Percentiles rank a stretch among this genome's conserved stretches.
phyloP scores from a whole-genome alignment of 768 basidiomycete species.

The Pluteus cervinus region DNA sequence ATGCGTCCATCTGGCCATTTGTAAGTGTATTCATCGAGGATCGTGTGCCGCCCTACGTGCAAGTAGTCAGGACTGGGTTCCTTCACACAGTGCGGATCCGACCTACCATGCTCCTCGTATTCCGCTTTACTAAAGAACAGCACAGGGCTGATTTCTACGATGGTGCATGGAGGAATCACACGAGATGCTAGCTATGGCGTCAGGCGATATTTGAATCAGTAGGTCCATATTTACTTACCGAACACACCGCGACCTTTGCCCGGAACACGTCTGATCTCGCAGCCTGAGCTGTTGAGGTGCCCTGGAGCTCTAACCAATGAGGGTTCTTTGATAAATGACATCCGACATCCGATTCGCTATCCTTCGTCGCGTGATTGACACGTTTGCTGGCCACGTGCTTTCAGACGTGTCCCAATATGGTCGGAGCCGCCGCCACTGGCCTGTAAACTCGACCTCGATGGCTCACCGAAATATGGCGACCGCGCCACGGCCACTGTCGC shows the following conservation, averaged over 20 bases:
- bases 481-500: conserved; percentile 38
- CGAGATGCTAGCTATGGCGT: conserved; percentile 33
- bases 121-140: conserved; percentile 69
- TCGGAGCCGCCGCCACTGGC: not conserved
- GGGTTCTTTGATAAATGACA: conserved; percentile 7
- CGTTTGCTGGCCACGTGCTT: conserved; percentile 2
- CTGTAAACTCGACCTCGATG: not conserved
- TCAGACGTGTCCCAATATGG: not conserved
- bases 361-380: conserved; percentile 3
- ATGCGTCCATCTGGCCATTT: conserved; percentile 67
- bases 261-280: conserved; percentile 35
- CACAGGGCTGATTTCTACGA: conserved; percentile 84
- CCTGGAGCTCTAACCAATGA: conserved; percentile 14
- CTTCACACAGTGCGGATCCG: no score
- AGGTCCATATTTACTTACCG: conserved; percentile 31
- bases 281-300: conserved; percentile 42
- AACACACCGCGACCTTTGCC: conserved; percentile 61
- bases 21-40: conserved; percentile 73
- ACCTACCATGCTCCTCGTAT: conserved; percentile 54
- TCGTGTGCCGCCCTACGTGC: conserved; percentile 39
- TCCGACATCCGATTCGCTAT: no score
- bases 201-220: not conserved
- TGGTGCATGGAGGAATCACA: conserved; percentile 49
- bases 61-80: not conserved
- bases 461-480: conserved; percentile 4